Evolutionary conservation across 2,329 filamentous ascomycete species (phyloP).

Genomic region (Emericellopsis atlantica): DNA sequence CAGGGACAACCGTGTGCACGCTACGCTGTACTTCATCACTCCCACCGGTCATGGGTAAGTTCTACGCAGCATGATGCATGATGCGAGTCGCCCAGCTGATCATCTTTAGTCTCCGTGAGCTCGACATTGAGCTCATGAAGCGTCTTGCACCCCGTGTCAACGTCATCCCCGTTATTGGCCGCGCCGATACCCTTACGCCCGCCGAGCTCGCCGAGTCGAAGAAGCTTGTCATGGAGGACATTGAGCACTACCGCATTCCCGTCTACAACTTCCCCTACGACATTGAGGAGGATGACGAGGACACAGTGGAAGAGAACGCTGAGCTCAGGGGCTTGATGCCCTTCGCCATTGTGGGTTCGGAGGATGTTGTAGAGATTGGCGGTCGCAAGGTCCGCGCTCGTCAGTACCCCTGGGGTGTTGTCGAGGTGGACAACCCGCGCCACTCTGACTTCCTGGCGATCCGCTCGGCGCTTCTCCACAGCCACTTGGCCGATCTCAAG

Average conservation of each 20-base stretch:
- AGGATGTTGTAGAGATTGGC: slow-evolving; percentile 88
- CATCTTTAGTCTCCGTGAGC: slow-evolving; percentile 72
- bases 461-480: slow-evolving; percentile 90
- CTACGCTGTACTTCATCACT: slow-evolving; percentile 98
- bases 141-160: slow-evolving; percentile 96
- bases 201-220: slow-evolving; percentile 96
- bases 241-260: slow-evolving; percentile 98
- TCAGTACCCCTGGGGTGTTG: slow-evolving; percentile 98
- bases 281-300: slow-evolving; percentile 98
- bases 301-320: slow-evolving; percentile 97
- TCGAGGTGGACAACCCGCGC: slow-evolving; percentile 97
- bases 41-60: slow-evolving; percentile 86
- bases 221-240: slow-evolving; percentile 99
- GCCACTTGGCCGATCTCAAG: slow-evolving; percentile 95
- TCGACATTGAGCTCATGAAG: slow-evolving; percentile 99
- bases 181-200: slow-evolving; percentile 93
- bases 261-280: slow-evolving; percentile 99
- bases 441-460: slow-evolving; percentile 98
- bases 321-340: slow-evolving; percentile 97
- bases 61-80: not conserved
- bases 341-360: slow-evolving; percentile 95
- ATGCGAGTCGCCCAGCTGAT: not conserved
- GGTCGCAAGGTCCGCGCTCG: slow-evolving; percentile 85
- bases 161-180: slow-evolving; percentile 97
- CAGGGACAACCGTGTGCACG: slow-evolving; percentile 97